Evolutionary conservation across 192 early-diverging fungal genomes (phyloP), one percentile per base, ranked within the genome.

Genomic region (Backusella macrospora): DNA sequence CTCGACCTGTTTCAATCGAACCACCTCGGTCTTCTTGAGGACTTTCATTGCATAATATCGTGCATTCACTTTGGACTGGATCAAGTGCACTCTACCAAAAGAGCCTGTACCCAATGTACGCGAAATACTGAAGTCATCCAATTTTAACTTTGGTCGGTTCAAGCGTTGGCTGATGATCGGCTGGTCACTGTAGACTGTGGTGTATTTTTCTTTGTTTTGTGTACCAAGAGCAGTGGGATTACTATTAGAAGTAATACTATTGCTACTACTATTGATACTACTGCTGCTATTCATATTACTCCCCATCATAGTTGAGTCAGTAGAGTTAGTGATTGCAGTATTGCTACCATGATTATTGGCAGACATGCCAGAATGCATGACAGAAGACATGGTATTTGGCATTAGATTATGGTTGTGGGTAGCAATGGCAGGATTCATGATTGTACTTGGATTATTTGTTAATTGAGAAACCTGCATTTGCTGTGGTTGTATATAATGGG

Each of bases 31-130:
- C 80, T 98, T 98, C 69, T 92, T 91, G 66, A 98, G 85, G 12
- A 96, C 96, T 75, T 98, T 97, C 92, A 97, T 98, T 12, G 96
- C 95, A 76, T 95, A 96, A 82, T 92, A 95, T 71, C 90, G 86
- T 29, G 88, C 90, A 43, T 90, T 95, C 14, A 81, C 72, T 73
- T 87, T 85, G 34, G 91, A 88, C 71, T 90, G 88, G 29, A 94
- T 94, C 52, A 98, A 80, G 82, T 97, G 96, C 64, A 98, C 96
- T 29, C 96, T 90, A 29, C 96, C 96, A 87, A 98, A 97, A 6
- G 94, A 95, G 40, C 96, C 96, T 4, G 96, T 98, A 13, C 96
- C 96, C 13, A 97, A 81, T 15, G 98, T 99, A 47, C 94, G 91
- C 73, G 91, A 88, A 69, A 98, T 86, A 64, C 89, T 85, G 69